phyloP scores from a whole-genome alignment of 2,329 filamentous ascomycete genomes.

The Fusarium virguliforme region DNA sequence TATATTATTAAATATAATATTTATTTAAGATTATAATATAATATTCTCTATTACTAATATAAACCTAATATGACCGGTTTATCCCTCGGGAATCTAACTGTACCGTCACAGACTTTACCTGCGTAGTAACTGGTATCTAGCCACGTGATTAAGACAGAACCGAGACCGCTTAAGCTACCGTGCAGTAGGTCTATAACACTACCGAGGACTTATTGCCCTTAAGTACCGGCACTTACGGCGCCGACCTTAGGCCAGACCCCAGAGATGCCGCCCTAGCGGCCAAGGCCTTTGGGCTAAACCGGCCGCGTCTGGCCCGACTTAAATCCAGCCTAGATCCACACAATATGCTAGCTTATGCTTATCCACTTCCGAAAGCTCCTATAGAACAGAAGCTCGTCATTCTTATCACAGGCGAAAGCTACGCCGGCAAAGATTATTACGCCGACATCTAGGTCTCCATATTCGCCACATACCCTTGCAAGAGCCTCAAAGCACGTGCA shows the following conservation, averaged over 20 bases:
- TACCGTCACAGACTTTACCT: slow-evolving; percentile 76
- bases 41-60: no score
- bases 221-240: slow-evolving; percentile 69
- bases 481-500: slow-evolving; percentile 56
- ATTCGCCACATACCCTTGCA: slow-evolving; percentile 50
- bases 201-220: slow-evolving; percentile 64
- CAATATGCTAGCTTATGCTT: slow-evolving; percentile 70
- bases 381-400: slow-evolving; percentile 65
- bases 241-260: slow-evolving; percentile 75
- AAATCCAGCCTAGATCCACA: slow-evolving; percentile 67
- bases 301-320: slow-evolving; percentile 64
- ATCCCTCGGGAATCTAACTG: no score
- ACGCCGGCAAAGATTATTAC: slow-evolving; percentile 75
- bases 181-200: slow-evolving; percentile 72
- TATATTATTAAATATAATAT: no score
- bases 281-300: slow-evolving; percentile 72
- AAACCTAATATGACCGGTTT: no score
- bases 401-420: slow-evolving; percentile 70
- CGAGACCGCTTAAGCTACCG: slow-evolving; percentile 55
- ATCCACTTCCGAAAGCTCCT: slow-evolving; percentile 63
- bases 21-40: no score
- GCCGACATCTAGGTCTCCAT: slow-evolving; percentile 67
- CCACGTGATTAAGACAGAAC: slow-evolving; percentile 67
- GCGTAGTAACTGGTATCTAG: slow-evolving; percentile 76
- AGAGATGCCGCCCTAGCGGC: slow-evolving; percentile 68